These are phyloP conservation scores for Neofusicoccum sp. DNA, from an alignment of 2,329 filamentous ascomycete genomes.

Conservation along the genomic window DNA sequence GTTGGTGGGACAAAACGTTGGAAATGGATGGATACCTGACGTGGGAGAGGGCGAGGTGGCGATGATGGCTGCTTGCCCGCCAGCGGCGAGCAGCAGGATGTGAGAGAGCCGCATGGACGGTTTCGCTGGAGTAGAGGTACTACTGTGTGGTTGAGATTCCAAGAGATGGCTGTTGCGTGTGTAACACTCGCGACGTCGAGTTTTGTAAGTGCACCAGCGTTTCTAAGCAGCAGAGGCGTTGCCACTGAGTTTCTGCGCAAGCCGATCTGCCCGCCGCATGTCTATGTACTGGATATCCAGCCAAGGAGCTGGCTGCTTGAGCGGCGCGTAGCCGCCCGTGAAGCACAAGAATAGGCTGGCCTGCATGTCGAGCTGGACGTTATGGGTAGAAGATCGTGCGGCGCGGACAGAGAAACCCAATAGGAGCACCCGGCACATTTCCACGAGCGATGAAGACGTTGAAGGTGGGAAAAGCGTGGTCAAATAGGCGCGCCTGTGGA, in stretches of 20 bases:
- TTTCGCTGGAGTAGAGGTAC: too few species aligned
- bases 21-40: too few species aligned
- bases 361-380: neutral
- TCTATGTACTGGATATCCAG: neutral
- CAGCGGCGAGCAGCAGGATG: too few species aligned
- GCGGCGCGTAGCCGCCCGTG: constrained; percentile 2
- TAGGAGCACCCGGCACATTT: neutral
- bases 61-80: too few species aligned
- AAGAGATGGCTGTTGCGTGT: too few species aligned
- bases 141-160: too few species aligned
- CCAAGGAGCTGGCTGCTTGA: neutral
- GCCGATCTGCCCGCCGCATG: neutral
- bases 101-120: too few species aligned
- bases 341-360: constrained; percentile 4
- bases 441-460: neutral
- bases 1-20: too few species aligned
- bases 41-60: too few species aligned
- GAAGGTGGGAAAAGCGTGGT: neutral
- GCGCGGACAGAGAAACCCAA: neutral
- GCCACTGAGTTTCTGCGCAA: neutral
- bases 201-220: too few species aligned
- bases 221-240: too few species aligned
- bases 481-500: constrained; percentile 1
- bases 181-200: too few species aligned
- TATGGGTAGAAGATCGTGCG: neutral